Evolutionary conservation across 495 filamentous ascomycete species (phyloP).

Genomic region (Penicillium parvum): DNA sequence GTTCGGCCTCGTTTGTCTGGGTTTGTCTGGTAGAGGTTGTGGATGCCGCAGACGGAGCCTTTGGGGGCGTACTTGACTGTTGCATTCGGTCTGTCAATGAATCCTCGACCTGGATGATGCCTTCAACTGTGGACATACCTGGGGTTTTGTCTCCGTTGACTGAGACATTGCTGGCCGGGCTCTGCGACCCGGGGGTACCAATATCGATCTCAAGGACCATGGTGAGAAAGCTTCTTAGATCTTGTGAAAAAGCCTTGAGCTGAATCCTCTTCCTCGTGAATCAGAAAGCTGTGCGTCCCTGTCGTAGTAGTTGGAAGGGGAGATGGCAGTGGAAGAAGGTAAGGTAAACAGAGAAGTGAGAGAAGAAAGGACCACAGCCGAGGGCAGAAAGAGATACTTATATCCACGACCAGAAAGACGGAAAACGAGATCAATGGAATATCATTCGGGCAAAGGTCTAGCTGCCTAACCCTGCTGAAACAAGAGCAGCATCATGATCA

Average conservation of each 20-base stretch:
- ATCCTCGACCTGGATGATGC: not conserved
- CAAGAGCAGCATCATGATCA: not conserved
- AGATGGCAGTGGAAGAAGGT: not conserved
- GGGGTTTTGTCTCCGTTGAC: not conserved
- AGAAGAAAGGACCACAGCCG: no score
- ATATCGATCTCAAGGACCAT: not conserved
- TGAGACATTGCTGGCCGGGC: not conserved
- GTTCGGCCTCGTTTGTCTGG: constrained; percentile 18
- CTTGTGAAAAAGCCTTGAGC: not conserved
- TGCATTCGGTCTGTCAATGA: no score
- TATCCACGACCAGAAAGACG: no score
- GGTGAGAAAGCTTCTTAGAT: not conserved
- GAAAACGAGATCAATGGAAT: no score
- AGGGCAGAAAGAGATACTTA: no score
- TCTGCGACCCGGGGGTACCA: not conserved
- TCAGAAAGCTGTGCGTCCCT: no score
- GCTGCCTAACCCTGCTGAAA: not conserved
- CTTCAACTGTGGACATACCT: not conserved
- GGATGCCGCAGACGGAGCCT: constrained; percentile 25
- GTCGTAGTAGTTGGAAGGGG: no score
- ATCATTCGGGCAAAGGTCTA: no score
- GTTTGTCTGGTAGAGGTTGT: constrained; percentile 31
- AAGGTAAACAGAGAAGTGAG: not conserved
- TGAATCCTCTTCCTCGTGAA: no score
- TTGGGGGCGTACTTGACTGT: constrained; percentile 8